Base-by-base conservation (phyloP, 202 grass and related monocot species). In the Hordeum pubiflorum region DNA sequence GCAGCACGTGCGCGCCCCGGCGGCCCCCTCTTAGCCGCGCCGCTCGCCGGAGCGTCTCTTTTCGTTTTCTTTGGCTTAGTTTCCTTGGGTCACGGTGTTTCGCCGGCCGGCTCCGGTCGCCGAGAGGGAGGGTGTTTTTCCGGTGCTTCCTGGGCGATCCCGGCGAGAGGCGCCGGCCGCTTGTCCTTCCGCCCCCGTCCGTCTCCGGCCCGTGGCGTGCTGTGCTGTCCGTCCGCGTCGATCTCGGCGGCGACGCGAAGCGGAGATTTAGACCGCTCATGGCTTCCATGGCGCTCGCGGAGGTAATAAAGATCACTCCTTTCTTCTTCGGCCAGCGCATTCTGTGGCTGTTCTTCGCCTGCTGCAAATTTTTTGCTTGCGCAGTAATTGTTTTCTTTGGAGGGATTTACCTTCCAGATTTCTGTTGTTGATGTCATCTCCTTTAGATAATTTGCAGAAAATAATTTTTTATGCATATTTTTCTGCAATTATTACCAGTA, bases 231-330 rank as follows among this genome's bases (percentile, higher is more conserved):
- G n/a, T n/a, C n/a, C n/a, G n/a, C n/a, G n/a, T n/a, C n/a, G n/a
- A n/a, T n/a, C n/a, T n/a, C n/a, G n/a, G n/a, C n/a, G n/a, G n/a
- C n/a, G n/a, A n/a, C n/a, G n/a, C n/a, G n/a, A n/a, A n/a, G n/a
- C n/a, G n/a, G n/a, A n/a, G n/a, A n/a, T n/a, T n/a, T n/a, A n/a
- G n/a, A n/a, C n/a, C n/a, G n/a, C 54, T 71, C 63, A 82, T 91
- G 85, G 77, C 48, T 21, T 37, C 89, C 40, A 57, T 80, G 72
- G 71, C 44, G 63, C 82, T 20, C 24, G 31, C 40, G 20, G 64
- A 87, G 89, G 89, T 87, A 72, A 72, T 87, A 72, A 72, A 18
- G 5, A 81, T 78, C 50, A 81, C 46, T 64, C 5, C 36, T 58
- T 12, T 37, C 34, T 10, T 62, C 2, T 14, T 10, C 0, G 33